Evolutionary conservation across 2,329 filamentous ascomycete species (phyloP).

Genomic region (Beauveria sp.): DNA sequence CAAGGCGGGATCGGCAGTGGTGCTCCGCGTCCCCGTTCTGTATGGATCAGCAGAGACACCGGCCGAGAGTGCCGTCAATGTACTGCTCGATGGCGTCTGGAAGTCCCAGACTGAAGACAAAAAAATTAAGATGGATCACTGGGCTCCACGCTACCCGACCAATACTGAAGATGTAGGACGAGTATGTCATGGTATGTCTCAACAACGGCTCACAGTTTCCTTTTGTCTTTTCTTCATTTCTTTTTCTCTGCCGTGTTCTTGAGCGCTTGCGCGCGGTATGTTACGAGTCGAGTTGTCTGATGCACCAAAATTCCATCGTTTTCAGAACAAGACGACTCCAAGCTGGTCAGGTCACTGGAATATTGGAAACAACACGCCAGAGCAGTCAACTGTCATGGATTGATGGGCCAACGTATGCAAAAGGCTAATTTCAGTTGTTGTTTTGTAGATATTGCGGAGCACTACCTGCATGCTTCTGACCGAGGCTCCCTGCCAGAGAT

Average conservation of each 20-base stretch:
- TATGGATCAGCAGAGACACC: slow-evolving; percentile 68
- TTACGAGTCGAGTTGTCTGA: not conserved
- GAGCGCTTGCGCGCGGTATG: not conserved
- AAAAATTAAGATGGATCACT: slow-evolving; percentile 74
- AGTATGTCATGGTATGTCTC: slow-evolving; percentile 56
- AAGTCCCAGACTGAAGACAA: slow-evolving; percentile 58
- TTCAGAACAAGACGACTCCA: too few relatives aligned
- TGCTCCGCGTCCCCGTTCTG: slow-evolving; percentile 74
- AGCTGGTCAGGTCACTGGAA: not conserved
- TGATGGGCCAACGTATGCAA: too few relatives aligned
- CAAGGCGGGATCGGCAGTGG: slow-evolving; percentile 51
- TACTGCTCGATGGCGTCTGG: slow-evolving; percentile 68
- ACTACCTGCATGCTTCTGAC: slow-evolving; percentile 51
- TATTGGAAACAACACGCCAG: not conserved
- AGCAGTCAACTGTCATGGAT: not conserved
- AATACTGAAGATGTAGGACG: slow-evolving; percentile 82
- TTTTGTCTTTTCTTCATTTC: slow-evolving; percentile 7
- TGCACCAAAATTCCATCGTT: not conserved
- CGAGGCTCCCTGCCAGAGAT: slow-evolving; percentile 54
- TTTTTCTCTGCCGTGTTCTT: slow-evolving; percentile 6
- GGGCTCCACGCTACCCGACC: slow-evolving; percentile 76
- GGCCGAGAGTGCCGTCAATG: slow-evolving; percentile 75
- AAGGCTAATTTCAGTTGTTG: not conserved
- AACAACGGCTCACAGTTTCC: not conserved
- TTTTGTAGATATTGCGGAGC: slow-evolving; percentile 55